Conservation (phyloP, 108 stramenopile species). For the Skeletonema menzelii region DNA sequence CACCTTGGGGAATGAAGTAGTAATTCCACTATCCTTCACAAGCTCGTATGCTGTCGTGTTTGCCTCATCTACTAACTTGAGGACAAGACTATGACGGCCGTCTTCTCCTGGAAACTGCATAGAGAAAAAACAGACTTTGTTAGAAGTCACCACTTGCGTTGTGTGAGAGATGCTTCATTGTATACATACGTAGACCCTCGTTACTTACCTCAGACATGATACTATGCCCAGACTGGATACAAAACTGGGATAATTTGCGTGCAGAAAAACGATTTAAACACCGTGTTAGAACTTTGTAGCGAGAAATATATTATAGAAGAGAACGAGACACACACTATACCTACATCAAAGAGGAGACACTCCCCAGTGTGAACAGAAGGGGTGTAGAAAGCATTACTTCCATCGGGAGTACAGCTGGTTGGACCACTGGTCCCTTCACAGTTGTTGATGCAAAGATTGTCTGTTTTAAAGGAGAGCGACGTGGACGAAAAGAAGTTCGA, state of each 20-base stretch:
- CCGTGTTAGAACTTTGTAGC: too few species aligned
- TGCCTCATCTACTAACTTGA: not conserved
- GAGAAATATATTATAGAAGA: too few species aligned
- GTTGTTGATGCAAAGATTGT: constrained; percentile 9
- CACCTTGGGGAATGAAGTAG: not conserved
- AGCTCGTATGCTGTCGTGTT: not conserved
- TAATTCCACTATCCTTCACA: not conserved
- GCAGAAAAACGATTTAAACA: too few species aligned
- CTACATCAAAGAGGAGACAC: not conserved
- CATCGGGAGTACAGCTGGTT: constrained; percentile 4
- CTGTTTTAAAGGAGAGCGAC: not conserved
- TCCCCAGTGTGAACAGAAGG: not conserved
- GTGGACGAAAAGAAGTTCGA: too few species aligned
- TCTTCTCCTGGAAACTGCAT: constrained; percentile 2
- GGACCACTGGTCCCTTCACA: not conserved
- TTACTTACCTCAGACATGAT: not conserved
- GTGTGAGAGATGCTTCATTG: not conserved
- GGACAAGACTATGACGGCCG: not conserved
- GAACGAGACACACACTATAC: too few species aligned
- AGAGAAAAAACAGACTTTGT: not conserved
- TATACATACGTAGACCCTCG: not conserved
- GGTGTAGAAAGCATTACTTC: constrained; percentile 2
- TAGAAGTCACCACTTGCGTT: not conserved
- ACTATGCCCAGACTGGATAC: not conserved
- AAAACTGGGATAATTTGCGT: not conserved